These are phyloP conservation scores for Aspergillus bridgeri DNA, from an alignment of 495 filamentous ascomycete genomes.

Conservation along the genomic window DNA sequence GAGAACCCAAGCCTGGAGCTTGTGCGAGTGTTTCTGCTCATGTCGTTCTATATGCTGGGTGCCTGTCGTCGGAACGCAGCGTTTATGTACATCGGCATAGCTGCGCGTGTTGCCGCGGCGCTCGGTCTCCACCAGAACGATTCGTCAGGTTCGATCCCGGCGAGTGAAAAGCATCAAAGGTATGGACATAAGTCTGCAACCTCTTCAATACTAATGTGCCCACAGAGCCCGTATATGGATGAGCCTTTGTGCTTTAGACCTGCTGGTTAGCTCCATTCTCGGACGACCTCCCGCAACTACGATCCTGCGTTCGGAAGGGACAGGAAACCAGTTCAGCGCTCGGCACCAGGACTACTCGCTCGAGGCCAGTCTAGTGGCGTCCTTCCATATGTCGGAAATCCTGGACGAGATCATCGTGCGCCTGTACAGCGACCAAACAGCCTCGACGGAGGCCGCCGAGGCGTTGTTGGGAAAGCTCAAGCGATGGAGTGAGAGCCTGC, in stretches of 20 bases:
- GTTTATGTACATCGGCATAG: slow-evolving; percentile 48
- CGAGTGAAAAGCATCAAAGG: slow-evolving; percentile 22
- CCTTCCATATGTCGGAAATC: slow-evolving; percentile 32
- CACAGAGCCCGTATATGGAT: slow-evolving; percentile 38
- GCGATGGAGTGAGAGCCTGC: slow-evolving; percentile 34
- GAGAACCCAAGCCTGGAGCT: slow-evolving; percentile 41
- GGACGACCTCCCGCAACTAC: slow-evolving; percentile 38
- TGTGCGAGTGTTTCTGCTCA: slow-evolving; percentile 37
- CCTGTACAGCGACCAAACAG: slow-evolving; percentile 31
- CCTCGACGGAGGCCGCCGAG: slow-evolving; percentile 34
- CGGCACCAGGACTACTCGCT: background rate
- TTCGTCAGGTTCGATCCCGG: slow-evolving; percentile 12
- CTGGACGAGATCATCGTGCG: slow-evolving; percentile 34
- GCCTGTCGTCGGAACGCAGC: slow-evolving; percentile 46
- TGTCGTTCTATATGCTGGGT: slow-evolving; percentile 48
- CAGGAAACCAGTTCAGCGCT: slow-evolving; percentile 7
- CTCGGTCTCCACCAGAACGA: slow-evolving; percentile 37
- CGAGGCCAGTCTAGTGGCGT: slow-evolving; percentile 28
- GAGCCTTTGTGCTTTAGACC: slow-evolving; percentile 43
- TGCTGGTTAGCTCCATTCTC: slow-evolving; percentile 42
- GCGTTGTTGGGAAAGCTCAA: slow-evolving; percentile 31
- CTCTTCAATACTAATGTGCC: background rate
- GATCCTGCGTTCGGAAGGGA: slow-evolving; percentile 21
- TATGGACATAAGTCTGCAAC: slow-evolving; percentile 1
- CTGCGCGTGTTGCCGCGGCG: slow-evolving; percentile 40